Base-by-base conservation (phyloP, 2,329 filamentous ascomycete genomes). In the Alternaria brassicicola region DNA sequence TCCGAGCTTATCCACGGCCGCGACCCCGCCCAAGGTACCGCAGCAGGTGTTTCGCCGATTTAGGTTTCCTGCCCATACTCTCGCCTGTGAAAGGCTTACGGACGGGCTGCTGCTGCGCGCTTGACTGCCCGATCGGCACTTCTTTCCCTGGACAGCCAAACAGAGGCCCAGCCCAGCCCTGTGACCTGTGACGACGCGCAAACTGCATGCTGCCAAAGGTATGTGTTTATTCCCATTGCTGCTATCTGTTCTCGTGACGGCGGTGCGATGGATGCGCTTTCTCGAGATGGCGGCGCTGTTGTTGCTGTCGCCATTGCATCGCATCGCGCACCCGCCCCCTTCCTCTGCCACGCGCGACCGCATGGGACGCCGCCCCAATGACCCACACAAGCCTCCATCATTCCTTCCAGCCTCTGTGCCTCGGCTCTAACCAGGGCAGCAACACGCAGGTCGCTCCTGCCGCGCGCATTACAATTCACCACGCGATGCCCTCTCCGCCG, bases 171-270 rank as follows among this genome's bases (percentile, higher is more conserved):
- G 72, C 66, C 73, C 71, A 73, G 73, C 66, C 70, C 66, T 66
- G 67, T 70, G 72, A 73, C 71, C 68, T 67, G 67, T 70, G 72
- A 75, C 72, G 71, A 76, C 74, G 74, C 75, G 75, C 74, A 73
- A 71, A 70, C 74, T 76, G 73, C 73, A 72, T 72, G 67, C 64
- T 65, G 56, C 60, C 62, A 67, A 67, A 72, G 75, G 76, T 78
- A 75, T 72, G 75, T 78, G 61, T 63, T 59, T 64, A 61, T 61
- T 54, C 31, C n/a, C 3, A 43, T 46, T 43, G 54, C 31, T 58
- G 50, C 26, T 38, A 30, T 43, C n/a, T 43, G 17, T 25, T 35
- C 23, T 35, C 30, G 51, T 59, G 61, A 58, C 56, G 31, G 49
- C 51, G 46, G 57, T 52, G 59, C 52, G 55, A 61, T 62, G 55